These are phyloP conservation scores for Discostella pseudostelligera DNA, from an alignment of 108 stramenopile genomes.

Conservation along the genomic window DNA sequence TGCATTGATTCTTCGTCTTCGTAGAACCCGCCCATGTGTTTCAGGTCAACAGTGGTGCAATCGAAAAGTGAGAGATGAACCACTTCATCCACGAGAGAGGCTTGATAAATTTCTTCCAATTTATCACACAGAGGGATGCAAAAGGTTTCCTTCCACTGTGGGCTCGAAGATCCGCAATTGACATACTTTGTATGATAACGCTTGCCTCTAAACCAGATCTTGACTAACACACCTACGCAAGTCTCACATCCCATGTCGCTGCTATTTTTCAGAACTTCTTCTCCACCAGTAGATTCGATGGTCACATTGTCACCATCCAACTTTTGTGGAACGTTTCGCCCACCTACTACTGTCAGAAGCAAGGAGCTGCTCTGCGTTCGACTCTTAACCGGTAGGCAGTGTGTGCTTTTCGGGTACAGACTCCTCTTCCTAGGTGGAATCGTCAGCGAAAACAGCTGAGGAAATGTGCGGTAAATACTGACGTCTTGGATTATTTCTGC, in stretches of 20 bases:
- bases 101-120: slow-evolving; percentile 38
- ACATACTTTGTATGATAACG: slow-evolving; percentile 5
- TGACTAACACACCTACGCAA: slow-evolving; percentile 1
- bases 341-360: slow-evolving; percentile 31
- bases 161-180: slow-evolving; percentile 19
- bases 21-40: slow-evolving; percentile 48
- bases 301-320: neutral
- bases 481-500: slow-evolving; percentile 41
- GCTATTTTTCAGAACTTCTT: neutral
- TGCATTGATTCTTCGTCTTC: slow-evolving; percentile 53
- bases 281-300: neutral
- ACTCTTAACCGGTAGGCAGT: slow-evolving; percentile 7
- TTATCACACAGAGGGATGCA: slow-evolving; percentile 56
- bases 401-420: slow-evolving; percentile 20
- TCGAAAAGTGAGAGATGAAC: slow-evolving; percentile 61
- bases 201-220: slow-evolving; percentile 12
- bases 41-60: slow-evolving; percentile 39
- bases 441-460: neutral
- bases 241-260: neutral
- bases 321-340: slow-evolving; percentile 29
- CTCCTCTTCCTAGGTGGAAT: slow-evolving; percentile 8
- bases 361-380: slow-evolving; percentile 18
- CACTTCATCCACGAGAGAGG: slow-evolving; percentile 48
- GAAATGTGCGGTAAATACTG: slow-evolving; percentile 17
- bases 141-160: slow-evolving; percentile 69